Evolutionary conservation across 2,329 filamentous ascomycete species (phyloP).

Genomic region (Pseudogymnoascus sp.): DNA sequence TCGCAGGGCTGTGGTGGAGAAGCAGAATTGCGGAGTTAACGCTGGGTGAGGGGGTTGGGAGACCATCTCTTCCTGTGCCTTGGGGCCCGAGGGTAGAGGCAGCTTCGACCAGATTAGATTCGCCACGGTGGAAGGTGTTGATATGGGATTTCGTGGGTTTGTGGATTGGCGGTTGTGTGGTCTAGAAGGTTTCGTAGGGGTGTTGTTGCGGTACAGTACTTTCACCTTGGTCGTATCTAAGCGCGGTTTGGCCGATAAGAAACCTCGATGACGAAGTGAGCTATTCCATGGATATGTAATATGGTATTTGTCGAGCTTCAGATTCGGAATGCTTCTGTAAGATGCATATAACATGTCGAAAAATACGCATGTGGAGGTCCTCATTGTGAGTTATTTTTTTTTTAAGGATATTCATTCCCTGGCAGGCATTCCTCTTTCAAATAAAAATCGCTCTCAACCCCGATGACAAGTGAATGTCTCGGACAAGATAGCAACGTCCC

Average conservation of each 20-base stretch:
- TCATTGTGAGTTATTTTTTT: conserved; percentile 38
- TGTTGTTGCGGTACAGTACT: conserved; percentile 9
- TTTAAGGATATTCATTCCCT: neutral
- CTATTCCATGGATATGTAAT: neutral
- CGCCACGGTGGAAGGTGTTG: conserved; percentile 24
- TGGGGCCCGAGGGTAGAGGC: conserved; percentile 14
- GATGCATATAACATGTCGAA: conserved; percentile 33
- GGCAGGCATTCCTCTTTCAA: too few relatives aligned
- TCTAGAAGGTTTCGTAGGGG: conserved; percentile 8
- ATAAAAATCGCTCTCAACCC: neutral
- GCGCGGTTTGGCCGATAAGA: conserved; percentile 10
- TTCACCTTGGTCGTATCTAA: conserved; percentile 10
- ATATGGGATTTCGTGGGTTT: neutral
- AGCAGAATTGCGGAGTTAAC: conserved; percentile 69
- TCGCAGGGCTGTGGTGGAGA: conserved; percentile 58
- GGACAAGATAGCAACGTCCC: neutral
- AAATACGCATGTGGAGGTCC: conserved; percentile 44
- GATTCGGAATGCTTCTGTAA: neutral
- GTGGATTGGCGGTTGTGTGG: neutral
- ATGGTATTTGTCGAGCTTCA: neutral
- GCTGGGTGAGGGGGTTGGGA: conserved; percentile 33
- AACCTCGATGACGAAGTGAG: conserved; percentile 9
- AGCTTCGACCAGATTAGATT: conserved; percentile 25
- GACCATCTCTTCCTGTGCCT: conserved; percentile 22
- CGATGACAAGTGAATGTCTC: neutral